Evolutionary conservation across 2,329 filamentous ascomycete genomes (phyloP), one percentile per base, ranked within the genome.

Genomic region (Tolypocladium ophioglossoides): DNA sequence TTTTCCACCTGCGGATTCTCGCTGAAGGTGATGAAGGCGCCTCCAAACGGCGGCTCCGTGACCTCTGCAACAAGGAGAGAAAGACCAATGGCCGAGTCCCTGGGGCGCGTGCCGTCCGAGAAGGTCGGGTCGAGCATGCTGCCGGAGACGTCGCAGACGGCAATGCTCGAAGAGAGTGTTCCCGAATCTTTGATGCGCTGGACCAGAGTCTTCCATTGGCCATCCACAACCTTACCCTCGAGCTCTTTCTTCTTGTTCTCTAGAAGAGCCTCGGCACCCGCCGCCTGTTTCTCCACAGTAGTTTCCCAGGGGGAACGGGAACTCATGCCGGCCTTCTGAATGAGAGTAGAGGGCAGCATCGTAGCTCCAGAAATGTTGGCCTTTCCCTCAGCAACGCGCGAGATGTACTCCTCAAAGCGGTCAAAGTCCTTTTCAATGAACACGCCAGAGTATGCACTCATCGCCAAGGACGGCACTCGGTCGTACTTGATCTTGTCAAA

Each of bases 151-250:
- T 84, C 80, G 55, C 78, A 82, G 11, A 84, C 72, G 1, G 80
- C 79, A 37, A 84, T 79, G 55, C 74, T 73, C 18, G 74, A 76
- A 18, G 75, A 68, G 9, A 84, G 66, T 0, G 69, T 74, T 2
- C 80, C 80, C 2, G 74, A 78, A 56, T 82, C 77, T 50, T 73
- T 76, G 63, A 83, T 75, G 2, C 80, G 74, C 63, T 80, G 70
- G n/a, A 84, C 78, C 0, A 84, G 68, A 0, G 75, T 68, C 10
- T 77, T 77, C 81, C 80, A 84, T 61, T 84, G 80, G 0, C 70
- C 73, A 53, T 79, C 70, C 3, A 72, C 38, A 2, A 76, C 69
- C 52, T 74, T 72, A 32, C 51, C 32, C 27, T 69, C 56, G 2
- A 77, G 63, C 7, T 63, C 55, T 0, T 49, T 46, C 2, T 68